Conservation (phyloP, 179 eudicot genomes). For the Actinidia polygama region DNA sequence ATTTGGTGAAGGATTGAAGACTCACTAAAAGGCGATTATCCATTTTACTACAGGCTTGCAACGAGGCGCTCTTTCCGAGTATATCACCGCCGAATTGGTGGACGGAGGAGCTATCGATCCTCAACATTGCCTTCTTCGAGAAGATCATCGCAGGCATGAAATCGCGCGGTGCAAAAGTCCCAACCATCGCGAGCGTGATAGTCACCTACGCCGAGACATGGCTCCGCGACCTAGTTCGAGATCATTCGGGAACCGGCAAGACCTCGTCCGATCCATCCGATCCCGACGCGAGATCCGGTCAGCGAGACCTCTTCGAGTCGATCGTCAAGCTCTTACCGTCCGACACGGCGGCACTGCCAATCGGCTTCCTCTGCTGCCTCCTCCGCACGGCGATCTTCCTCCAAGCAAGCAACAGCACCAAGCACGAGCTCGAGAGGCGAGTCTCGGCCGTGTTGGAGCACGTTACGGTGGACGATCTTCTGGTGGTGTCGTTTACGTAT, state of each 20-base stretch:
- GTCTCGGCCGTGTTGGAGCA: conserved; percentile 76
- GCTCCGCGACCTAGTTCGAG: conserved; percentile 68
- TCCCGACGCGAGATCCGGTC: conserved; percentile 46
- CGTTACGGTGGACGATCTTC: conserved; percentile 76
- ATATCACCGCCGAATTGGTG: conserved; percentile 97
- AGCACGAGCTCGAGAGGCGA: conserved; percentile 78
- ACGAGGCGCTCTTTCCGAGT: conserved; percentile 79
- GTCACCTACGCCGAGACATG: conserved; percentile 77
- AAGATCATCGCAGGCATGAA: conserved; percentile 64
- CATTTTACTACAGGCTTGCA: conserved; percentile 59
- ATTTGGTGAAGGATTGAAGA: no score
- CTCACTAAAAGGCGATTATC: no score
- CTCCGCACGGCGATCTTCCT: conserved; percentile 75
- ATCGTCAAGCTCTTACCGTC: conserved; percentile 72
- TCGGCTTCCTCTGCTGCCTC: conserved; percentile 79
- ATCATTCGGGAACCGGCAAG: conserved; percentile 60
- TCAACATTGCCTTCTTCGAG: conserved; percentile 59
- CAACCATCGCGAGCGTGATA: conserved; percentile 70
- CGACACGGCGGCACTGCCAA: conserved; percentile 73
- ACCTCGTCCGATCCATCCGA: conserved; percentile 27
- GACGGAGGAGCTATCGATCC: conserved; percentile 81
- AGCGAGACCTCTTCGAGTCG: conserved; percentile 55
- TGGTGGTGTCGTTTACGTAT: conserved; percentile 66
- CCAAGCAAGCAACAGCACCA: conserved; percentile 48
- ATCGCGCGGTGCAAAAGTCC: conserved; percentile 61